phyloP scores from a whole-genome alignment of 768 basidiomycete genomes.

The Royoungia palumana region DNA sequence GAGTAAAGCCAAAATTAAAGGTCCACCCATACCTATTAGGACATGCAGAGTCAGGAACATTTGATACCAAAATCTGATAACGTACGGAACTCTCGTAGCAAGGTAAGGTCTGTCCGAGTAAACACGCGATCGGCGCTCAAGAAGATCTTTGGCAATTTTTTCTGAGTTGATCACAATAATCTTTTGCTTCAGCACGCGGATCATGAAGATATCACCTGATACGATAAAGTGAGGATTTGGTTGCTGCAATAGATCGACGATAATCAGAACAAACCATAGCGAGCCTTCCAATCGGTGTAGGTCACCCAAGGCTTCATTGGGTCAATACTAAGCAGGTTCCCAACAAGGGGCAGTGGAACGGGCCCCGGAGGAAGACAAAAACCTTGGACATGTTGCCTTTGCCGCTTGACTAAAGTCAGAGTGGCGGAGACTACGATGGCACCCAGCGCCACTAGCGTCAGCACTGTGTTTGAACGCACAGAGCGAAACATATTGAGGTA shows the following conservation, averaged over 20 bases:
- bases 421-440: too few species aligned
- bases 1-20: slow-evolving; percentile 16
- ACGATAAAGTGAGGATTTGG: background rate
- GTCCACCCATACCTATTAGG: slow-evolving; percentile 18
- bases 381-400: background rate
- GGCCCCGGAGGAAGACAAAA: slow-evolving; percentile 2
- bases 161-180: slow-evolving; percentile 24
- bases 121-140: slow-evolving; percentile 24
- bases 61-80: background rate
- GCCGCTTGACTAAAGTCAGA: background rate
- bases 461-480: background rate
- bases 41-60: background rate
- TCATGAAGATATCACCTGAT: slow-evolving; percentile 19
- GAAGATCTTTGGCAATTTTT: slow-evolving; percentile 24
- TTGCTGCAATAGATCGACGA: too few species aligned
- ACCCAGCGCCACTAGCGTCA: background rate
- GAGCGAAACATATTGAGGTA: background rate
- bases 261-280: slow-evolving; percentile 9
- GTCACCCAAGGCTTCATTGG: slow-evolving; percentile 18
- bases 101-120: slow-evolving; percentile 27
- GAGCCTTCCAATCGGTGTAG: slow-evolving; percentile 17
- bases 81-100: slow-evolving; percentile 16
- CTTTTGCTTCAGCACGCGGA: slow-evolving; percentile 20
- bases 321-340: slow-evolving; percentile 16
- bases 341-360: slow-evolving; percentile 13